These are phyloP conservation scores for Cladosporium sp. DNA, from an alignment of 2,329 filamentous ascomycete genomes.

Conservation along the genomic window DNA sequence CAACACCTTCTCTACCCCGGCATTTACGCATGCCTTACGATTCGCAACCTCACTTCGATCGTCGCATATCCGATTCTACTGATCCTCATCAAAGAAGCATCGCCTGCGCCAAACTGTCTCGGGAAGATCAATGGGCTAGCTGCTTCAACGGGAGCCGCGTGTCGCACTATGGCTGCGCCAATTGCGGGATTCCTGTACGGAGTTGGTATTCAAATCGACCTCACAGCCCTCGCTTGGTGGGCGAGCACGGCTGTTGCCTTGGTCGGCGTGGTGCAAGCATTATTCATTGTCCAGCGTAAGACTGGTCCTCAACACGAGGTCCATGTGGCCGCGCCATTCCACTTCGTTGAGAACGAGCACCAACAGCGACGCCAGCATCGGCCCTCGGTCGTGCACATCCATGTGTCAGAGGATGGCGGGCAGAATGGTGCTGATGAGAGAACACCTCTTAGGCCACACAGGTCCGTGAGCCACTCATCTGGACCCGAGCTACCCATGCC, in stretches of 20 bases:
- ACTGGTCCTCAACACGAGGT: conserved; percentile 20
- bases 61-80: conserved; percentile 68
- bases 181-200: conserved; percentile 69
- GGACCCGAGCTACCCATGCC: not conserved
- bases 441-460: conserved; percentile 17
- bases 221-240: conserved; percentile 67
- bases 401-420: not conserved
- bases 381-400: conserved; percentile 13
- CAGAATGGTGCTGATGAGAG: conserved; percentile 9
- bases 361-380: not conserved
- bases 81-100: conserved; percentile 72
- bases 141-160: conserved; percentile 70
- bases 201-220: conserved; percentile 57
- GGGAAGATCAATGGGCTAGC: conserved; percentile 73
- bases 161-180: conserved; percentile 69
- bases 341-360: conserved; percentile 17
- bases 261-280: conserved; percentile 54
- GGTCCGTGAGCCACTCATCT: not conserved
- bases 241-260: conserved; percentile 58
- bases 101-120: conserved; percentile 62
- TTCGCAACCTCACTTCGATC: conserved; percentile 70
- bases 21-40: conserved; percentile 65
- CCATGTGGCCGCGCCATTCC: conserved; percentile 17
- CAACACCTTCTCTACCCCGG: conserved; percentile 57
- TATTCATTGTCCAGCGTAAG: conserved; percentile 17